These are phyloP conservation scores for Monilinia fructigena DNA, from an alignment of 2,329 filamentous ascomycete genomes.

Conservation along the genomic window DNA sequence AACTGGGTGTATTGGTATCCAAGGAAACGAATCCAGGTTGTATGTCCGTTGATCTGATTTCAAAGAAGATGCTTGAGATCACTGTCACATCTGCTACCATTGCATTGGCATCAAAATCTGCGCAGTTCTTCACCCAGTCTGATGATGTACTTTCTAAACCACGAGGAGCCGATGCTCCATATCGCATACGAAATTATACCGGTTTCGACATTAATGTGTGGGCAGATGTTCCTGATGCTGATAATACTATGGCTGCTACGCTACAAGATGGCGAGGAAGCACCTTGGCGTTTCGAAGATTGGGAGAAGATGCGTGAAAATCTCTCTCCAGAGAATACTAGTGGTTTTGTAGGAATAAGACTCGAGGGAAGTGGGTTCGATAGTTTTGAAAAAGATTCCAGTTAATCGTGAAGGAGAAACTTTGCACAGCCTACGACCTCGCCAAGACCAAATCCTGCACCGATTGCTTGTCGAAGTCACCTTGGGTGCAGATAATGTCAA, in stretches of 20 bases:
- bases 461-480: constrained; percentile 86
- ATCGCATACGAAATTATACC: constrained; percentile 91
- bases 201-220: constrained; percentile 87
- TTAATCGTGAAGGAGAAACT: constrained; percentile 92
- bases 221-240: constrained; percentile 65
- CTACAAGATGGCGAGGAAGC: constrained; percentile 86
- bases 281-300: constrained; percentile 96
- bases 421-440: constrained; percentile 87
- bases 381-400: constrained; percentile 79
- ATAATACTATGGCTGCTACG: constrained; percentile 71
- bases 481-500: constrained; percentile 96
- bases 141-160: constrained; percentile 94
- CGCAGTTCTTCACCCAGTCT: constrained; percentile 77
- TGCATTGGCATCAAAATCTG: constrained; percentile 87
- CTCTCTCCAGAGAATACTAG: constrained; percentile 79
- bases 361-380: constrained; percentile 94
- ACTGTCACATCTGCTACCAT: constrained; percentile 93
- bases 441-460: constrained; percentile 80
- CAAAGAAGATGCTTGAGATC: constrained; percentile 86
- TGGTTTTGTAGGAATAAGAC: constrained; percentile 74
- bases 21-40: constrained; percentile 73
- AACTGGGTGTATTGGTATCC: constrained; percentile 84
- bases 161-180: constrained; percentile 85
- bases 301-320: constrained; percentile 93
- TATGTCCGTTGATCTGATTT: constrained; percentile 80